Conservation (phyloP, 2,329 filamentous ascomycete species). For the Penicillium expansum region DNA sequence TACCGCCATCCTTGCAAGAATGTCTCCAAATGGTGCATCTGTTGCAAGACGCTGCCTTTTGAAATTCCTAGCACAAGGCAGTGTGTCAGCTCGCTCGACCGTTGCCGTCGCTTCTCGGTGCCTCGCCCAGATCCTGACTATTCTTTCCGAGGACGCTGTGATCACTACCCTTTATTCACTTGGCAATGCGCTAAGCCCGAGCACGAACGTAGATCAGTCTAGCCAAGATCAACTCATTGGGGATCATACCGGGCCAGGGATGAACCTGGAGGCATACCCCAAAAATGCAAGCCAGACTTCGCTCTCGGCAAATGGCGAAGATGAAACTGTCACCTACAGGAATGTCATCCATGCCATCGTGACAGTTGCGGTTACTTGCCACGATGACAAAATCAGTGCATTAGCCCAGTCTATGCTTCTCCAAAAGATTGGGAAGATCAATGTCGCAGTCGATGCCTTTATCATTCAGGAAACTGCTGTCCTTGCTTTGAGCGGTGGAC, state of each 20-base stretch:
- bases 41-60: conserved; percentile 76
- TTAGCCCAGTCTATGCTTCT: conserved; percentile 91
- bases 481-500: conserved; percentile 72
- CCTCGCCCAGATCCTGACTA: conserved; percentile 74
- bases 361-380: conserved; percentile 75
- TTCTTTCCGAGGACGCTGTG: conserved; percentile 84
- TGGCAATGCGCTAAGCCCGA: conserved; percentile 88
- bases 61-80: conserved; percentile 82
- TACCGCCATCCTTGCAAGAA: conserved; percentile 75
- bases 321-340: conserved; percentile 74
- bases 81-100: conserved; percentile 61
- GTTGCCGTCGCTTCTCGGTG: conserved; percentile 78
- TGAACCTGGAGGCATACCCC: conserved; percentile 46
- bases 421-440: conserved; percentile 91
- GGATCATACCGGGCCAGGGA: conserved; percentile 45
- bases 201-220: conserved; percentile 51
- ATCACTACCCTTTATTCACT: conserved; percentile 95
- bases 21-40: conserved; percentile 70
- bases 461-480: conserved; percentile 80
- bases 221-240: conserved; percentile 32
- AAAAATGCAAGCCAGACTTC: conserved; percentile 59
- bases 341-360: conserved; percentile 96
- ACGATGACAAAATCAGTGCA: conserved; percentile 88
- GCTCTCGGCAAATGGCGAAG: conserved; percentile 68
- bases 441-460: conserved; percentile 72